Base-by-base conservation (phyloP, 495 filamentous ascomycete species). In the Aspergillus funiculosus region DNA sequence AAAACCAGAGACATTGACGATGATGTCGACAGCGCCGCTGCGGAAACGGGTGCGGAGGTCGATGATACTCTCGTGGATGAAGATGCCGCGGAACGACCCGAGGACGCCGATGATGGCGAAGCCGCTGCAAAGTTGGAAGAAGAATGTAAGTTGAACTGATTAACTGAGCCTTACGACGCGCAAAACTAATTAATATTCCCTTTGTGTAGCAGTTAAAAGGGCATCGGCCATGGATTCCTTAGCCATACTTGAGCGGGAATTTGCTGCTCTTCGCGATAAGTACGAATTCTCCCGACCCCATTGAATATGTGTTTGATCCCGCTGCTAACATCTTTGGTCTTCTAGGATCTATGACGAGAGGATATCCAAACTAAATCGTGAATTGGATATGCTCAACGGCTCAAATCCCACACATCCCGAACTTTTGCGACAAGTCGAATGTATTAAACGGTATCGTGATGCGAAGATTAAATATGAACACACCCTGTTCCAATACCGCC, bases 361-460 rank as follows among this genome's bases (percentile, higher is more conserved):
- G 49, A 74, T 98, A 28, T 82, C 83, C 8, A 79, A 85, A 54
- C 68, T 91, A 32, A 84, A 91, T 51, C 74, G 78, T 48, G 90
- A 98, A 76, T 79, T 95, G 46, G 81, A 84, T 20, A 81, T 92
- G 76, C 76, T 97, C 22, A 76, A 73, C 44, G 75, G 81, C 40
- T 79, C 86, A 1, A 81, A 81, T 40, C 83, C 82, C 19, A 85
- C 78, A n/a, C 92, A 98, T 63, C 86, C 87, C 22, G 91, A 94
- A 60, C 86, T 87, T 47, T 70, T 94, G 35, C 83, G 83, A 0
- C 87, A 91, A 79, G 77, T 94, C 53, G 78, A 88, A 57, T 86
- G 81, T 60, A 76, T 98, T 44, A 76, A 94, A 62, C 81, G 82
- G 29, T 79, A 90, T 57, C 77, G 83, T 43, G 81, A 89, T 27